Conservation (phyloP, 768 basidiomycete species). For the Russula earlei region DNA sequence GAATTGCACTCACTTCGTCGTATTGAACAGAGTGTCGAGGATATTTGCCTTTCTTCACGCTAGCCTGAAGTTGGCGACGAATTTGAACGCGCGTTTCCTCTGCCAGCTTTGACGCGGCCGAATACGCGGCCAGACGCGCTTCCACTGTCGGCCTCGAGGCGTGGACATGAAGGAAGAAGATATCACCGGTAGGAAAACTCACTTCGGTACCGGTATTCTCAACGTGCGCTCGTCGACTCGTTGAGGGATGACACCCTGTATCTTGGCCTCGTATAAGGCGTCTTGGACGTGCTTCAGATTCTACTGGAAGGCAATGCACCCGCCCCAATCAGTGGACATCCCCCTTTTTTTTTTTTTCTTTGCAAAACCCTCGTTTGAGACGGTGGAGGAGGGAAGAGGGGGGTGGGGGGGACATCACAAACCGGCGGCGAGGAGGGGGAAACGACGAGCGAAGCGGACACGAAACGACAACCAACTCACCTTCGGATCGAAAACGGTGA, state of each 20-base stretch:
- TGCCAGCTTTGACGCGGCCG: constrained; percentile 49
- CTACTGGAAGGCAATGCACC: constrained; percentile 36
- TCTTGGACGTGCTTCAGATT: constrained; percentile 66
- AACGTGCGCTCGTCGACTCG: constrained; percentile 60
- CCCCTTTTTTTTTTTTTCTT: no score
- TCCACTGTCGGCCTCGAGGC: constrained; percentile 64
- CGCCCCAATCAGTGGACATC: not conserved
- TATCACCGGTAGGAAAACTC: not conserved
- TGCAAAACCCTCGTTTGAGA: no score
- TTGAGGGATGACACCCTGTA: constrained; percentile 67
- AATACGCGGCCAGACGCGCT: constrained; percentile 46
- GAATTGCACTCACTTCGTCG: constrained; percentile 48
- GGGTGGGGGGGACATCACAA: no score
- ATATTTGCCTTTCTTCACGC: constrained; percentile 60
- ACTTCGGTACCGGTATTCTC: constrained; percentile 77
- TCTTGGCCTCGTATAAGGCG: constrained; percentile 64
- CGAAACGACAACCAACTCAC: constrained; percentile 35
- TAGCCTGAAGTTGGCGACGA: constrained; percentile 57
- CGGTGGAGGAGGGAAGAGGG: no score
- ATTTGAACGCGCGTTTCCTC: constrained; percentile 72
- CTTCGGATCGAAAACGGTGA: constrained; percentile 71
- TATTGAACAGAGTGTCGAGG: constrained; percentile 58
- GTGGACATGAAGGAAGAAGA: not conserved
- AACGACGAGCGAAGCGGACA: not conserved
- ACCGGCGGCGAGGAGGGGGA: no score